phyloP scores from a whole-genome alignment of 2,329 filamentous ascomycete genomes.

The Cryoendolithus antarcticus region DNA sequence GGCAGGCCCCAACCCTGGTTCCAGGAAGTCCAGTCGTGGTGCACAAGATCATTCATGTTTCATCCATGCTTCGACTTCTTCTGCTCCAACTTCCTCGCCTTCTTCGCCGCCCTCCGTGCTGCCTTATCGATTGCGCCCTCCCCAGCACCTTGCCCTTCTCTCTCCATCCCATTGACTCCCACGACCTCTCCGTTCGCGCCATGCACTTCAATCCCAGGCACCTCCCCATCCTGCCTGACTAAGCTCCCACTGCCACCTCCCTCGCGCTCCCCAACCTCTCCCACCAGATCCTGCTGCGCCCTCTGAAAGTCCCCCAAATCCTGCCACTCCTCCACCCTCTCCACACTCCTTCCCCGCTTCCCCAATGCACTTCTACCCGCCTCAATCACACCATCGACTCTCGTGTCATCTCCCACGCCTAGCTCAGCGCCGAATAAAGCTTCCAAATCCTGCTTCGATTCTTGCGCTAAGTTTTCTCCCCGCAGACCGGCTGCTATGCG shows the following conservation, averaged over 20 bases:
- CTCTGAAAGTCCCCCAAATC: slow-evolving; percentile 32
- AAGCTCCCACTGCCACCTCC: slow-evolving; percentile 10
- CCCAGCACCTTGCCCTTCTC: not conserved
- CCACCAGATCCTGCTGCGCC: slow-evolving; percentile 28
- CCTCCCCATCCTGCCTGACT: slow-evolving; percentile 22
- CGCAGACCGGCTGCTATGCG: slow-evolving; percentile 40
- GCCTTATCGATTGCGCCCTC: slow-evolving; percentile 33
- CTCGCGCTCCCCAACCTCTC: slow-evolving; percentile 27
- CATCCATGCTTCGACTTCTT: slow-evolving; percentile 11
- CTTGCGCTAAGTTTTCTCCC: slow-evolving; percentile 38
- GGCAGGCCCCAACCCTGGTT: no score
- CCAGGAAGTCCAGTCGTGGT: no score
- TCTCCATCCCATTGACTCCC: slow-evolving; percentile 4
- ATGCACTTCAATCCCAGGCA: slow-evolving; percentile 14
- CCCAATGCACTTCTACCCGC: slow-evolving; percentile 19
- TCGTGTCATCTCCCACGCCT: slow-evolving; percentile 15
- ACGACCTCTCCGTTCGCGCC: slow-evolving; percentile 11
- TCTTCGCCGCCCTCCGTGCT: slow-evolving; percentile 44
- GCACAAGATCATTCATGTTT: not conserved
- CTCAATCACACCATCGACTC: slow-evolving; percentile 15
- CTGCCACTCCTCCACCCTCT: slow-evolving; percentile 24
- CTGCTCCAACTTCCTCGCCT: slow-evolving; percentile 37
- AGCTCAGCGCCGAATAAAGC: slow-evolving; percentile 25
- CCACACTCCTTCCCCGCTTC: slow-evolving; percentile 11
- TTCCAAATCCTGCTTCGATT: slow-evolving; percentile 23